phyloP scores from a whole-genome alignment of 2,329 filamentous ascomycete species.

The Cytospora schulzeri region DNA sequence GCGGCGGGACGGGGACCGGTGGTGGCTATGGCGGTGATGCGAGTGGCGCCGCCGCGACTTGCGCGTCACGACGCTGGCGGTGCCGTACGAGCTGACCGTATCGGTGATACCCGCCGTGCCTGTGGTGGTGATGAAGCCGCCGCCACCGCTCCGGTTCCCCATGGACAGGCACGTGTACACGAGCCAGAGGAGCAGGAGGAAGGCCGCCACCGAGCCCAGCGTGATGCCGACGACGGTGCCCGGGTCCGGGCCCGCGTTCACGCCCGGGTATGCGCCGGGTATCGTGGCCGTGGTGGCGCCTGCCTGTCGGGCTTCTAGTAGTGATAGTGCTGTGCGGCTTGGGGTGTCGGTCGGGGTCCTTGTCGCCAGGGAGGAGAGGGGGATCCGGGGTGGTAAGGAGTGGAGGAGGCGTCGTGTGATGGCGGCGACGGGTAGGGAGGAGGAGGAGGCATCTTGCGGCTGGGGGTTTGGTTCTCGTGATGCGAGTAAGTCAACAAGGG shows the following conservation, averaged over 20 bases:
- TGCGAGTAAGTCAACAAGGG: conserved; percentile 7
- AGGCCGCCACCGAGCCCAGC: conserved; percentile 47
- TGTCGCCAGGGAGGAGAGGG: conserved; percentile 8
- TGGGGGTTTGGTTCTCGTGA: conserved; percentile 17
- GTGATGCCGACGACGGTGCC: conserved; percentile 45
- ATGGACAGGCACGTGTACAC: conserved; percentile 38
- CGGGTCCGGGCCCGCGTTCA: conserved; percentile 32
- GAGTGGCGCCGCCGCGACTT: conserved; percentile 30
- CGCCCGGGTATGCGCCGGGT: conserved; percentile 36
- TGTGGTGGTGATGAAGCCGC: too few relatives aligned
- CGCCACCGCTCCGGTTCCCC: conserved; percentile 29
- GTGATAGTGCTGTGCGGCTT: too few relatives aligned
- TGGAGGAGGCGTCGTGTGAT: conserved; percentile 16
- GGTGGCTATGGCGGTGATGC: conserved; percentile 26
- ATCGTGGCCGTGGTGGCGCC: conserved; percentile 34
- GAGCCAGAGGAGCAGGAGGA: conserved; percentile 39
- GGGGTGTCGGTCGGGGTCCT: conserved; percentile 22
- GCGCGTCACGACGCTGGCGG: conserved; percentile 31
- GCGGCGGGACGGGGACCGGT: conserved; percentile 26
- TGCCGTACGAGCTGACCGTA: conserved; percentile 29
- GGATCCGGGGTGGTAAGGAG: conserved; percentile 11
- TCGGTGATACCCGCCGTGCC: conserved; percentile 7
- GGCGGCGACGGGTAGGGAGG: background rate
- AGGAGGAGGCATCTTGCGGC: conserved; percentile 9
- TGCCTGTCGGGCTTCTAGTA: conserved; percentile 28